Base-by-base conservation (phyloP, 1,284 basidiomycete species). In the Heliocybe sulcata region DNA sequence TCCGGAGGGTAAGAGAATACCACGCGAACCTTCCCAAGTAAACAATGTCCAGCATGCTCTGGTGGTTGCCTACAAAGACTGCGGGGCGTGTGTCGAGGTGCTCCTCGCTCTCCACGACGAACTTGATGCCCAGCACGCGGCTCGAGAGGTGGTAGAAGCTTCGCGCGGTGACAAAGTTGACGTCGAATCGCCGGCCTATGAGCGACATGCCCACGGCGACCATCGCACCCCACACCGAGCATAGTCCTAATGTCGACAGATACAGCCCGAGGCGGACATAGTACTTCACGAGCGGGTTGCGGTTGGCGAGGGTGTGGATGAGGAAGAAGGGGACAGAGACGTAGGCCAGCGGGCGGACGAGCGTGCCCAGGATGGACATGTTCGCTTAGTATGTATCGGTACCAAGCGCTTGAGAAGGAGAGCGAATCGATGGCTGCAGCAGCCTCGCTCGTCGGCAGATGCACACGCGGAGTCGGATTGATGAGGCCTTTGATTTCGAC, bases 61-160 rank as follows among this genome's bases (percentile, higher is more conserved):
- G 97, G 68, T 99, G 97, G 69, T 99, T 99, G 9, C 83, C 85
- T 58, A 98, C 80, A 27, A 96, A 69, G 14, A 99, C 84, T 1
- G 84, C 81, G 22, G 91, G 85, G 51, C 79, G 67, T 45, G 78
- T 77, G 57, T 66, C 74, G 58, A 98, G 75, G 66, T 95, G 75
- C 66, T 98, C 90, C 64, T 87, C 84, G 25, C 94, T 94, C 67
- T 98, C 93, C 29, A 98, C 80, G 53, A 85, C 79, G 62, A 98
- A 75, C 51, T 75, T 72, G 61, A 96, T 74, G 58, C 86, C 89
- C 50, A 95, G 68, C 2, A 86, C 68, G 12, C 81, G 81, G 35
- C 83, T 79, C 48, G 85, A 81, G 55, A 93, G 61, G 53, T 69
- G 64, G 74, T 96, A 94, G 75, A 99, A 98, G 45, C 81, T 82